Conservation (phyloP, 192 early-diverging fungal species). For the Coemansia sp. region DNA sequence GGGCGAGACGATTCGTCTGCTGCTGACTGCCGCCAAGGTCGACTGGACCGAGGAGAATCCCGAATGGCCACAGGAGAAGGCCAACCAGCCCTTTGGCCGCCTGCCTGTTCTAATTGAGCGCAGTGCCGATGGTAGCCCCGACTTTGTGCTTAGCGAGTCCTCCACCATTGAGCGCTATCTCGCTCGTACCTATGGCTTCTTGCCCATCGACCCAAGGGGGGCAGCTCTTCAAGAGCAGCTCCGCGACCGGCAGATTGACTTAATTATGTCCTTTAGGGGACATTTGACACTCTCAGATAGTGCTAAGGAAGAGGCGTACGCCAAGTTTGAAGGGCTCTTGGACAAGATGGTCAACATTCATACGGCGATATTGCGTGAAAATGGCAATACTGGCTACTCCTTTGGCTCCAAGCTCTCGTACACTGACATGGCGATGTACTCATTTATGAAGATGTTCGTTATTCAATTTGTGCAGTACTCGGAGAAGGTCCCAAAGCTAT, state of each 20-base stretch:
- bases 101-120: constrained; percentile 36
- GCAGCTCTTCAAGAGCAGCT: constrained; percentile 29
- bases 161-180: constrained; percentile 57
- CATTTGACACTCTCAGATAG: background rate
- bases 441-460: constrained; percentile 19
- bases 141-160: constrained; percentile 43
- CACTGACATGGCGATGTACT: constrained; percentile 36
- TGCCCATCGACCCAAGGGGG: constrained; percentile 29
- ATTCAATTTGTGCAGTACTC: background rate
- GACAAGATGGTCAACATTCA: constrained; percentile 33
- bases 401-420: constrained; percentile 48
- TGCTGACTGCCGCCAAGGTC: constrained; percentile 46
- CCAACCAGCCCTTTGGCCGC: constrained; percentile 35
- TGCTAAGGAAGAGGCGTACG: background rate
- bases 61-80: constrained; percentile 34
- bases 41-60: constrained; percentile 38
- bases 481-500: background rate
- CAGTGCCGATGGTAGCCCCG: constrained; percentile 14
- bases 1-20: constrained; percentile 23
- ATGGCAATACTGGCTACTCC: constrained; percentile 56
- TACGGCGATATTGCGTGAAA: constrained; percentile 39
- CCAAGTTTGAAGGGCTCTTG: constrained; percentile 17
- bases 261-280: background rate
- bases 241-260: constrained; percentile 14
- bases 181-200: constrained; percentile 48